Evolutionary conservation across 768 basidiomycete species (phyloP).

Genomic region (Myochromella boudieri): DNA sequence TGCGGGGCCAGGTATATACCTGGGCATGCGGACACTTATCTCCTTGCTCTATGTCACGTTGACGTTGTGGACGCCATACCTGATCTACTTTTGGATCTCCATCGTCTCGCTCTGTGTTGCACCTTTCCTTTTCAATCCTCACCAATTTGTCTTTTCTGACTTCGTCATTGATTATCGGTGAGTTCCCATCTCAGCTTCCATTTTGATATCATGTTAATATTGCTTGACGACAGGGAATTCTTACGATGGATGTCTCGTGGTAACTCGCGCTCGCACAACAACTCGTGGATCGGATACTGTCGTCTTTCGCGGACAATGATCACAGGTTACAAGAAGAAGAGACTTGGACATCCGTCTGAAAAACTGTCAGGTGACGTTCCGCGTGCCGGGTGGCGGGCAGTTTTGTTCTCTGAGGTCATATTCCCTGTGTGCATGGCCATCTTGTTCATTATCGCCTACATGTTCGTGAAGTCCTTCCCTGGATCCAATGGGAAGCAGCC

Average conservation of each 20-base stretch:
- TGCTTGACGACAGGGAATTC: conserved; percentile 69
- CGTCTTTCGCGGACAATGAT: conserved; percentile 97
- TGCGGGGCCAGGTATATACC: conserved; percentile 96
- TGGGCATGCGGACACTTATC: conserved; percentile 91
- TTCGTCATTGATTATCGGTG: conserved; percentile 95
- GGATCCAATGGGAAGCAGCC: conserved; percentile 55
- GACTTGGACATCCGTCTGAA: conserved; percentile 94
- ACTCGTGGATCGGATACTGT: conserved; percentile 99
- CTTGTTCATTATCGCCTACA: conserved; percentile 85
- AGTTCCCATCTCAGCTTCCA: conserved; percentile 11
- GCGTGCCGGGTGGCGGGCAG: conserved; percentile 89
- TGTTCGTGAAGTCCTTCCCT: conserved; percentile 91
- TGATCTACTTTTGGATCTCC: conserved; percentile 98
- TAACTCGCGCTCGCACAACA: conserved; percentile 94
- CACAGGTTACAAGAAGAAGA: conserved; percentile 99
- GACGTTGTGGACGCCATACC: conserved; percentile 86
- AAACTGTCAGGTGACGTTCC: conserved; percentile 96
- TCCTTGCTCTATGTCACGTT: conserved; percentile 94
- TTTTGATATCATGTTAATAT: conserved; percentile 6
- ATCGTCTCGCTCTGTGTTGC: conserved; percentile 89
- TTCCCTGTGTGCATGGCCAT: conserved; percentile 85
- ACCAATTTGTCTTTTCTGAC: conserved; percentile 96
- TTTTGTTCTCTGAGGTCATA: conserved; percentile 83
- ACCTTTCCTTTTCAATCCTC: conserved; percentile 99
- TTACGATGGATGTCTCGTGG: conserved; percentile 99